Evolutionary conservation across 805 yeast species (phyloP).

Genomic region (Metschnikowia reukaufii): DNA sequence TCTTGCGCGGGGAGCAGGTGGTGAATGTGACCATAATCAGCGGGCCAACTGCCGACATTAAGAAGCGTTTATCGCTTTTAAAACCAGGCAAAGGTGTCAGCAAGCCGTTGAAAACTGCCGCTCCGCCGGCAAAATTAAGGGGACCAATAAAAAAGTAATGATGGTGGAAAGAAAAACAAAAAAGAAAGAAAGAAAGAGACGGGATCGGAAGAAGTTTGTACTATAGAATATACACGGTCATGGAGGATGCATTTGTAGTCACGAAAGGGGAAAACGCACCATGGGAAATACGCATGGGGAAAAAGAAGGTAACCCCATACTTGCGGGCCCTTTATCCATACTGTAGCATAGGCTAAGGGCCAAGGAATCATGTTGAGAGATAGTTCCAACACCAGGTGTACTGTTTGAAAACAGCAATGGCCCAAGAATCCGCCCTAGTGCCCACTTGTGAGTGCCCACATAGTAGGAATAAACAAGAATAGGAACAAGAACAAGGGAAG

Average conservation of each 20-base stretch:
- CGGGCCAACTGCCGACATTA: conserved; percentile 51
- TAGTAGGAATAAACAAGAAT: too few species aligned
- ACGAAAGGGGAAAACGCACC: background rate
- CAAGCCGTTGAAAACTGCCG: conserved; percentile 38
- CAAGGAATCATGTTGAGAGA: too few species aligned
- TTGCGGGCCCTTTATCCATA: too few species aligned
- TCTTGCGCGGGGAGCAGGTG: conserved; percentile 85
- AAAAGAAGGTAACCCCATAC: too few species aligned
- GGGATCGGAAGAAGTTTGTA: background rate
- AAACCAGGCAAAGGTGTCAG: conserved; percentile 27
- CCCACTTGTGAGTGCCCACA: too few species aligned
- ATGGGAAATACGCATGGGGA: background rate
- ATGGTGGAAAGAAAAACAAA: too few species aligned
- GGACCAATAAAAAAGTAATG: conserved; percentile 23
- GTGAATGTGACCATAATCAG: conserved; percentile 67
- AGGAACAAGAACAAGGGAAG: too few species aligned
- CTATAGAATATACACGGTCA: conserved; percentile 7
- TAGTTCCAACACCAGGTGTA: too few species aligned
- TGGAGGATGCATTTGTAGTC: too few species aligned
- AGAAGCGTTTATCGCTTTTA: conserved; percentile 28
- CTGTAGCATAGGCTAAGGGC: too few species aligned
- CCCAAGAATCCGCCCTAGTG: too few species aligned
- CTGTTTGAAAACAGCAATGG: too few species aligned
- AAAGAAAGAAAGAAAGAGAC: background rate
- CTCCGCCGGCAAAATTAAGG: conserved; percentile 22